Evolutionary conservation across 129 eudicot genomes (phyloP), one percentile per base, ranked within the genome.

Genomic region (Dittrichia graveolens): DNA sequence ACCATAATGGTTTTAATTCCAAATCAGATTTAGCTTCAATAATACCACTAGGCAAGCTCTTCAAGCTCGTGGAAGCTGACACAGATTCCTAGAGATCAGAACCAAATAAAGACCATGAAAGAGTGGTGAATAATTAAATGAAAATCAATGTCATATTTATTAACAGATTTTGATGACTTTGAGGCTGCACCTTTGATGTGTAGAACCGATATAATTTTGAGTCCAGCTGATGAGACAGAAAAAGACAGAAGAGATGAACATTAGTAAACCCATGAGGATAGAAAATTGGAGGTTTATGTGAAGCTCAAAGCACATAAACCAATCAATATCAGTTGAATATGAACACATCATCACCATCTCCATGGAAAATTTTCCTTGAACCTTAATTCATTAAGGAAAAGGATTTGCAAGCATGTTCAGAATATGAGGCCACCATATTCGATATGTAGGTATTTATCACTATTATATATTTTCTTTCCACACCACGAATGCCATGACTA

Each of bases 1-100:
- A 76, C 98, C 98, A 94, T 74, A 94, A 74, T 8, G 98, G 94
- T 77, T 86, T 94, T 72, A 94, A 81, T 80, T 94, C 93, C 76
- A 90, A 70, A 70, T 94, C 98, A n/a, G 98, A 84, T 66, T 84
- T 81, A 63, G 90, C 81, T 18, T 86, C 84, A 69, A 94, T 84
- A 75, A 94, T 90, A 24, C 98, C 98, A 63, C 81, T 96, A 74
- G 98, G 98, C 83, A 94, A 88, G 72, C 80, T 66, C 63, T 78
- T 80, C 78, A 86, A 85, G 67, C 78, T 80, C 61, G 71, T 57
- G 12, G 85, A 44, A 80, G 67, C 70, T 65, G 72, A 60, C 31
- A 75, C 85, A 50, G 77, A 64, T 60, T 79, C 90, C 98, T 94
- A 74, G 5, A 67, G 42, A 79, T 35, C 10, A 73, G 14, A 41